These are phyloP conservation scores for Arthrobotrys musiformis DNA, from an alignment of 2,329 filamentous ascomycete species.

Conservation along the genomic window DNA sequence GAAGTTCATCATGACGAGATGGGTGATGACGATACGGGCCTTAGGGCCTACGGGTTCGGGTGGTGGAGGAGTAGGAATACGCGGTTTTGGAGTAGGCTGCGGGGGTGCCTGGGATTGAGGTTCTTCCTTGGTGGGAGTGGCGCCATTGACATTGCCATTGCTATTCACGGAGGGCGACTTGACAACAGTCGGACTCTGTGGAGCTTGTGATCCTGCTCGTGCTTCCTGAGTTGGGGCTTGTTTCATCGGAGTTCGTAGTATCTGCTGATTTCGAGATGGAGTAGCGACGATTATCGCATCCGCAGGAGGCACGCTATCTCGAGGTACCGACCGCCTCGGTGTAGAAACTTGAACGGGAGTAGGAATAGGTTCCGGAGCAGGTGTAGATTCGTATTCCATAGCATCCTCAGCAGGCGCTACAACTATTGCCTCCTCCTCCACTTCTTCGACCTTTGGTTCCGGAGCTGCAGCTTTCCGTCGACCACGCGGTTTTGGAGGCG, in stretches of 20 bases:
- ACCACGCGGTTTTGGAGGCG: constrained; percentile 45
- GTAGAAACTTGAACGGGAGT: constrained; percentile 31
- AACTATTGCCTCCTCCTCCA: constrained; percentile 35
- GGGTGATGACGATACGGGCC: constrained; percentile 88
- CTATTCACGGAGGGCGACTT: constrained; percentile 32
- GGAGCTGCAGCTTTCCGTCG: constrained; percentile 48
- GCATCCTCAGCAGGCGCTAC: constrained; percentile 24
- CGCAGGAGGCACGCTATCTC: constrained; percentile 3
- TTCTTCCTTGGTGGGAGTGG: constrained; percentile 5
- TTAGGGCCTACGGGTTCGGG: constrained; percentile 72
- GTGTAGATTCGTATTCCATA: constrained; percentile 45
- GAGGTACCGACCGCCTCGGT: constrained; percentile 32
- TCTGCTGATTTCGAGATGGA: constrained; percentile 21
- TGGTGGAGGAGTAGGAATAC: constrained; percentile 42
- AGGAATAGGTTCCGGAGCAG: constrained; percentile 20
- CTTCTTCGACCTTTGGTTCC: constrained; percentile 51
- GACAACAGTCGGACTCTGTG: constrained; percentile 22
- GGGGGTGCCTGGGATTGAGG: constrained; percentile 1
- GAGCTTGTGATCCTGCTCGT: constrained; percentile 11
- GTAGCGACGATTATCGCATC: not conserved
- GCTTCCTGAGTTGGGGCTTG: constrained; percentile 15
- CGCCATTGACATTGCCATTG: constrained; percentile 12
- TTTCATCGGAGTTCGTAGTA: constrained; percentile 38
- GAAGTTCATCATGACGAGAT: constrained; percentile 93
- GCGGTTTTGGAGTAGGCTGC: constrained; percentile 27